Conservation (phyloP, 139 green algal genomes). For the Closterium sp. region DNA sequence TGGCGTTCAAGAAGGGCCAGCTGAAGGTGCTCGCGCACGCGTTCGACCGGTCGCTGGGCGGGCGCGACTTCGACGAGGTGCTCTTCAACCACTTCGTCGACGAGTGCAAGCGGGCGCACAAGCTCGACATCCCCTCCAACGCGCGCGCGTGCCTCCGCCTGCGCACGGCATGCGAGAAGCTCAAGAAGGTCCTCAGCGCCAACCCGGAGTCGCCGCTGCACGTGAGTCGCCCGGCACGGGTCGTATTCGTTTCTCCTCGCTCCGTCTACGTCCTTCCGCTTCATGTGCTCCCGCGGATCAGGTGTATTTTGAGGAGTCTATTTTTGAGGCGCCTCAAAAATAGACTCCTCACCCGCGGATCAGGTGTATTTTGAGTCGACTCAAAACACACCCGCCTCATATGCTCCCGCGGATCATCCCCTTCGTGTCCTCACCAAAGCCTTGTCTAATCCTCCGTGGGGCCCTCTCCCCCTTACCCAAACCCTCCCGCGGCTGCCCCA, state of each 20-base stretch:
- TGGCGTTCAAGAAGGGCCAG: slow-evolving; percentile 83
- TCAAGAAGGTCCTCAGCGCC: slow-evolving; percentile 91
- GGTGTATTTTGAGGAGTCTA: no score
- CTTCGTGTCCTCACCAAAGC: neutral
- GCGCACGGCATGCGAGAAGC: slow-evolving; percentile 78
- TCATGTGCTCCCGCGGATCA: neutral
- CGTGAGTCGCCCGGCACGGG: neutral
- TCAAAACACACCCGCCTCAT: no score
- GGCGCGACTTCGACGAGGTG: slow-evolving; percentile 83
- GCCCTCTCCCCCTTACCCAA: neutral
- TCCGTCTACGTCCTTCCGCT: neutral
- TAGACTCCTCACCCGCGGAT: no score
- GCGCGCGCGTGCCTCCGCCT: slow-evolving; percentile 82
- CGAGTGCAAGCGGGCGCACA: slow-evolving; percentile 80
- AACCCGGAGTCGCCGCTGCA: slow-evolving; percentile 83
- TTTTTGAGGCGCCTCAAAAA: no score
- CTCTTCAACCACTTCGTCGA: slow-evolving; percentile 90
- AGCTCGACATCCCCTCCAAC: slow-evolving; percentile 80
- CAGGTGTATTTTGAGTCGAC: no score
- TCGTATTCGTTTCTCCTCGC: slow-evolving; percentile 49
- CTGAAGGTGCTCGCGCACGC: slow-evolving; percentile 82
- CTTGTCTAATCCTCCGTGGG: neutral
- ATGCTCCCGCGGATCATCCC: no score
- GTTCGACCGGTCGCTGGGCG: slow-evolving; percentile 90
- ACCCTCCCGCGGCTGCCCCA: neutral